These are phyloP conservation scores for Suillus bovinus DNA, from an alignment of 768 basidiomycete species.

Conservation along the genomic window DNA sequence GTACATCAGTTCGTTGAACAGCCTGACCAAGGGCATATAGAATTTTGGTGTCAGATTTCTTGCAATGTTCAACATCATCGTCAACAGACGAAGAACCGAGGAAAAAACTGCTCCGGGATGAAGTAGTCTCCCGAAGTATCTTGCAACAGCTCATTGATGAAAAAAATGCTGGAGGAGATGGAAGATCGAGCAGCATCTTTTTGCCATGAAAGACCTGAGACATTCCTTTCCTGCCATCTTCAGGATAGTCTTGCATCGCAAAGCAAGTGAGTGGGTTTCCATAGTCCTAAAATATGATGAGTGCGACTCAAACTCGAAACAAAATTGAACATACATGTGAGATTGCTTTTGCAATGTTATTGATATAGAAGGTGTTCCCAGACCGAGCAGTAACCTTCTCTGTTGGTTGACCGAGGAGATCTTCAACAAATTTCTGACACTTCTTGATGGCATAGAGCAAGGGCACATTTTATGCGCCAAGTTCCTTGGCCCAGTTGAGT, in stretches of 20 bases:
- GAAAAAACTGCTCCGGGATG: too few species aligned
- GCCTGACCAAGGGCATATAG: conserved; percentile 7
- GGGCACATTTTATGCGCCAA: conserved; percentile 29
- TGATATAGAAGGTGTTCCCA: conserved; percentile 27
- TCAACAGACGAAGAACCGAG: not conserved
- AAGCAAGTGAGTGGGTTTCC: not conserved
- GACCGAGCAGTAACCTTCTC: conserved; percentile 17
- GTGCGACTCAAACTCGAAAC: not conserved
- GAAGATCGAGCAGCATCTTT: too few species aligned
- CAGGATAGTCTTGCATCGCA: not conserved
- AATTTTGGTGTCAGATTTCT: not conserved
- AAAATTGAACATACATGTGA: conserved; percentile 12
- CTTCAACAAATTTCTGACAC: not conserved
- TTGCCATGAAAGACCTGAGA: not conserved
- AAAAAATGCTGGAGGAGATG: too few species aligned
- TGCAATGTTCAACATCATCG: not conserved
- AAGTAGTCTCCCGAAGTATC: too few species aligned
- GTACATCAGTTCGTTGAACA: conserved; percentile 6
- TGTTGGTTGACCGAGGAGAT: not conserved
- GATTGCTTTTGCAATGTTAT: conserved; percentile 21
- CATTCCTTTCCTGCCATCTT: not conserved
- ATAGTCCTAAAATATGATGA: conserved; percentile 1
- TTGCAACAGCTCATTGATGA: too few species aligned
- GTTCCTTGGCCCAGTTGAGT: conserved; percentile 25
- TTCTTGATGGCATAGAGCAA: conserved; percentile 18